phyloP scores from a whole-genome alignment of 2,329 filamentous ascomycete species.

The Aspergillus jensenii region DNA sequence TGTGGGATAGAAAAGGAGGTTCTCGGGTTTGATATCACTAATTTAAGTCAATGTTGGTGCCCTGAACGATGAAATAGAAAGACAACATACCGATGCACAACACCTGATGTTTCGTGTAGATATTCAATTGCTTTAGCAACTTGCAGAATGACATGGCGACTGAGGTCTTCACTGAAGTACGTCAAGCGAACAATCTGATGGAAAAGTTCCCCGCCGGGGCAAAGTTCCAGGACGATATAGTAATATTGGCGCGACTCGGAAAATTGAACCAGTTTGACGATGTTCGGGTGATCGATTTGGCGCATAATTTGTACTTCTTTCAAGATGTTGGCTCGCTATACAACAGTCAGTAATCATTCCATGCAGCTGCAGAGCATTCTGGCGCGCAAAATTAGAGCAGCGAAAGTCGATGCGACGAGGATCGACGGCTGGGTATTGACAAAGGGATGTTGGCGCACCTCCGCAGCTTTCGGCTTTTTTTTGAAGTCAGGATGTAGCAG shows the following conservation, averaged over 20 bases:
- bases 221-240: conserved; percentile 94
- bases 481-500: conserved; percentile 96
- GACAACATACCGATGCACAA: conserved; percentile 83
- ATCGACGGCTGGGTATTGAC: neutral
- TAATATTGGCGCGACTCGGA: conserved; percentile 93
- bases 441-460: conserved; percentile 67
- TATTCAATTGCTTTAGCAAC: conserved; percentile 95
- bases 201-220: conserved; percentile 93
- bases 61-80: neutral
- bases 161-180: conserved; percentile 96
- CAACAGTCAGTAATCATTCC: conserved; percentile 1
- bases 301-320: conserved; percentile 99
- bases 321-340: conserved; percentile 89
- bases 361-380: neutral
- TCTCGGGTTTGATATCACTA: conserved; percentile 84
- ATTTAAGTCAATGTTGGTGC: neutral
- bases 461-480: conserved; percentile 90
- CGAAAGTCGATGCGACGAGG: conserved; percentile 1
- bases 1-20: conserved; percentile 87
- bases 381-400: neutral
- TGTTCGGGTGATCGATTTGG: conserved; percentile 92
- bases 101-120: conserved; percentile 88
- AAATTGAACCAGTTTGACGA: conserved; percentile 90
- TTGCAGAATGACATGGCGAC: conserved; percentile 89
- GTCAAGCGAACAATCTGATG: conserved; percentile 97